phyloP scores from a whole-genome alignment of 495 filamentous ascomycete genomes.

The Peziza echinospora region DNA sequence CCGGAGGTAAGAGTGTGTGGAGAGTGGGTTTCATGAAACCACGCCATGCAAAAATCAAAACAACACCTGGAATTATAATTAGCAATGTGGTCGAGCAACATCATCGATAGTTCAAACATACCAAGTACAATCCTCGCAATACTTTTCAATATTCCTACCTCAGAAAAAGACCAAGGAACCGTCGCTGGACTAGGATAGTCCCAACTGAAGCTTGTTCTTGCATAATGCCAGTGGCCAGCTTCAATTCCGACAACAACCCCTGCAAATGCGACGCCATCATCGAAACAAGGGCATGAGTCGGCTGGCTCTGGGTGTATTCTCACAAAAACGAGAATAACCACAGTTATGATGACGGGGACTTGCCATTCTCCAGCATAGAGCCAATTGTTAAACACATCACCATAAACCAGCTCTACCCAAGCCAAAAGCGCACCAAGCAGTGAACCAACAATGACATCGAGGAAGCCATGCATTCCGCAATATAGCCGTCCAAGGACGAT shows the following conservation, averaged over 20 bases:
- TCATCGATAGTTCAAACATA: constrained; percentile 10
- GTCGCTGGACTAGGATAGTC: constrained; percentile 36
- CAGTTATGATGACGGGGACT: constrained; percentile 35
- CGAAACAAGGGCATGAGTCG: constrained; percentile 92
- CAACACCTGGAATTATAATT: constrained; percentile 33
- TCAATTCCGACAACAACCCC: constrained; percentile 70
- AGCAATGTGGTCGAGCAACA: background rate
- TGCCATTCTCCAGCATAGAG: constrained; percentile 34
- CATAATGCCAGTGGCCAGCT: constrained; percentile 60
- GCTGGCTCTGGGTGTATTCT: constrained; percentile 88
- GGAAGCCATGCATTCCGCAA: constrained; percentile 95
- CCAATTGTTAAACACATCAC: constrained; percentile 42
- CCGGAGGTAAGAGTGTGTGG: constrained; percentile 52
- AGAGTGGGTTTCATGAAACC: constrained; percentile 67
- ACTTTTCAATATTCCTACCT: constrained; percentile 38
- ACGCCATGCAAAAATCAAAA: constrained; percentile 72
- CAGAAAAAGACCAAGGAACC: constrained; percentile 40
- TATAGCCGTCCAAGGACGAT: constrained; percentile 81
- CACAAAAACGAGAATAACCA: constrained; percentile 51
- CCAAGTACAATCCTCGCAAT: constrained; percentile 40
- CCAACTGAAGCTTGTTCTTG: constrained; percentile 32
- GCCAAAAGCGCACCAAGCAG: constrained; percentile 47
- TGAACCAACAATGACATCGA: constrained; percentile 66
- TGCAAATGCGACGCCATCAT: constrained; percentile 85
- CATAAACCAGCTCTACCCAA: constrained; percentile 49